Base-by-base conservation (phyloP, 108 stramenopile species). In the Chaetoceros muelleri region DNA sequence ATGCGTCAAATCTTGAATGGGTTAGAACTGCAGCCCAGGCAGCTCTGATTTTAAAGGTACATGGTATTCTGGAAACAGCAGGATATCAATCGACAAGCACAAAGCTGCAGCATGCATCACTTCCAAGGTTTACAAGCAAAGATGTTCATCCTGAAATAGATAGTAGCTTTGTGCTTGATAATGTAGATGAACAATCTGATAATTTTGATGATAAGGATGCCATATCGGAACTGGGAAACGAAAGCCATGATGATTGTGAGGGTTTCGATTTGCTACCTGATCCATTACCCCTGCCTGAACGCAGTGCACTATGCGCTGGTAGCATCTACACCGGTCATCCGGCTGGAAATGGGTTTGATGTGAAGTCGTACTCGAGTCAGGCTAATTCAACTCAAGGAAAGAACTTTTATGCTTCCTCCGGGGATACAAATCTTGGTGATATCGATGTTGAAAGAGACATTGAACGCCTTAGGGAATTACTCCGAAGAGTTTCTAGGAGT, bases 1-100 rank as follows among this genome's bases (percentile, higher is more conserved):
- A 22, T 23, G 10, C 57, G 1, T 19, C 65, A 34, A 87, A 84
- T 60, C 62, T 85, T 8, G 60, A 80, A 1, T 92, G 90, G 90
- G 73, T 92, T n/a, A 67, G 90, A 56, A 79, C 82, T 23, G 90
- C 86, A 18, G 90, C 90, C 22, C 90, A 87, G 44, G 84, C 81
- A 56, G 90, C 90, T 0, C 73, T 92, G 63, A 80, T 85, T 19
- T 70, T 92, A 24, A 76, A 82, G 58, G 76, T 92, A n/a, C 90
- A 92, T 53, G 86, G 90, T 20, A 76, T 92, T 48, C 60, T 92
- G 54, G 90, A 92, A 71, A 85, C 82, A 27, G 79, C 90, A 7
- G 90, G 90, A 0, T 52, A 85, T 28, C 76, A 68, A 60, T 84
- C 90, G 2, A 71, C 81, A 34, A 92, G 90, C 66, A 85, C 90